These are phyloP conservation scores for Epichloe baconii DNA, from an alignment of 2,329 filamentous ascomycete genomes.

Conservation along the genomic window DNA sequence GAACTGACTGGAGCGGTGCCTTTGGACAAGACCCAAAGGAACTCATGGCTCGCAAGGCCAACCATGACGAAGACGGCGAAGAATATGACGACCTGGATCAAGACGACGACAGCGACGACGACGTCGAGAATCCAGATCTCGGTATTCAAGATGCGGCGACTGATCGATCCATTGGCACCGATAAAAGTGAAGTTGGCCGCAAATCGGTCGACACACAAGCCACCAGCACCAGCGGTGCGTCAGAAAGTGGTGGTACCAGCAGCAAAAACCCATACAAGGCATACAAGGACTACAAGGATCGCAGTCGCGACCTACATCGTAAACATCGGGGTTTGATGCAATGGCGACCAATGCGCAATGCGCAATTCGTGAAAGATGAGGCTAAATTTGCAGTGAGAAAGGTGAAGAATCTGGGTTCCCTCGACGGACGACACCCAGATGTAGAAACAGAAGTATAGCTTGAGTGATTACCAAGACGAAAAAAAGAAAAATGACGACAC, in stretches of 20 bases:
- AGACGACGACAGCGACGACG: constrained; percentile 12
- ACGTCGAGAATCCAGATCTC: constrained; percentile 34
- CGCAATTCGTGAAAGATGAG: constrained; percentile 79
- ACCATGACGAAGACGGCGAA: constrained; percentile 21
- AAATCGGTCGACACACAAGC: constrained; percentile 28
- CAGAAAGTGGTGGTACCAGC: constrained; percentile 21
- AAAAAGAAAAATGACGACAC: too few species aligned
- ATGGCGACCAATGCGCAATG: constrained; percentile 81
- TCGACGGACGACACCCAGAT: constrained; percentile 74
- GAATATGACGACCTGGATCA: constrained; percentile 27
- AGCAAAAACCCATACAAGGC: constrained; percentile 42
- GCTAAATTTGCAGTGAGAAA: constrained; percentile 64
- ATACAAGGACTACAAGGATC: constrained; percentile 50
- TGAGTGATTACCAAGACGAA: not conserved
- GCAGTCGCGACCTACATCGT: constrained; percentile 64
- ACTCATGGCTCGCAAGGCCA: constrained; percentile 23
- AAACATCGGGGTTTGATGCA: constrained; percentile 90
- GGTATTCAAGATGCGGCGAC: constrained; percentile 44
- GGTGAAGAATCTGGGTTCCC: constrained; percentile 60
- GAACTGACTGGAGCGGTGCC: constrained; percentile 75
- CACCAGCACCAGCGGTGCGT: constrained; percentile 19
- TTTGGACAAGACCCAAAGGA: constrained; percentile 65
- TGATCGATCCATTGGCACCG: constrained; percentile 12
- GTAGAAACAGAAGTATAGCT: constrained; percentile 63
- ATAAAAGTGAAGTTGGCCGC: constrained; percentile 15